Conservation (phyloP, 2,329 filamentous ascomycete species). For the Calonectria leucothoes region DNA sequence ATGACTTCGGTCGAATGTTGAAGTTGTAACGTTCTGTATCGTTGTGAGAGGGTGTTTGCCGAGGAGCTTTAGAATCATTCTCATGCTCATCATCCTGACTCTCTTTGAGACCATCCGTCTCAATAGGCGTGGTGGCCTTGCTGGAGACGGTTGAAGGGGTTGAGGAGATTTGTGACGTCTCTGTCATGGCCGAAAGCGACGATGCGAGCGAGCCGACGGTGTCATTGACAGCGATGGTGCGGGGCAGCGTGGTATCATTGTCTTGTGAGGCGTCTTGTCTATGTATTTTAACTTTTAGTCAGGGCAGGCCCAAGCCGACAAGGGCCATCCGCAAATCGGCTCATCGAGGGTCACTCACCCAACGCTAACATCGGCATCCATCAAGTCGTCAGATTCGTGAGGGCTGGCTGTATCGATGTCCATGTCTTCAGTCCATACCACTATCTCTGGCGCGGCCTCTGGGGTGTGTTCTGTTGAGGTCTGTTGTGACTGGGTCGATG, state of each 20-base stretch:
- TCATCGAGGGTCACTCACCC: slow-evolving; percentile 42
- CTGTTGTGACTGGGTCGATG: slow-evolving; percentile 46
- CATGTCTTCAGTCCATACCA: slow-evolving; percentile 59
- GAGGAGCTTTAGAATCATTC: slow-evolving; percentile 25
- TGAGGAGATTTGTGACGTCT: slow-evolving; percentile 67
- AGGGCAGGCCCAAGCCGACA: not conserved
- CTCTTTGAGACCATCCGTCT: slow-evolving; percentile 47
- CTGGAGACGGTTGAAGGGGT: slow-evolving; percentile 67
- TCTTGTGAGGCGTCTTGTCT: slow-evolving; percentile 37
- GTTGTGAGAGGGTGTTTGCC: slow-evolving; percentile 41
- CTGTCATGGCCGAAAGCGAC: slow-evolving; percentile 64
- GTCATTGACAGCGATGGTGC: slow-evolving; percentile 29
- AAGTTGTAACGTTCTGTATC: slow-evolving; percentile 55
- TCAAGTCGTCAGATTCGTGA: slow-evolving; percentile 38
- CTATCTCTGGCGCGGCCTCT: slow-evolving; percentile 55
- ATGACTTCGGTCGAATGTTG: slow-evolving; percentile 80
- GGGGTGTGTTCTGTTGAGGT: slow-evolving; percentile 47
- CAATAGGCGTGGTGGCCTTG: slow-evolving; percentile 72
- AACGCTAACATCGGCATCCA: slow-evolving; percentile 32
- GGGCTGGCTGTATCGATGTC: slow-evolving; percentile 38
- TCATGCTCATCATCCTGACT: slow-evolving; percentile 35
- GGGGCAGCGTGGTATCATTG: slow-evolving; percentile 30
- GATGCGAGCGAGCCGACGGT: slow-evolving; percentile 60
- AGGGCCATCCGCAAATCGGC: not conserved
- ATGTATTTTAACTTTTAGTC: slow-evolving; percentile 5